Evolutionary conservation across 2,329 filamentous ascomycete genomes (phyloP), one percentile per base, ranked within the genome.

Genomic region (Seiridium cupressi): DNA sequence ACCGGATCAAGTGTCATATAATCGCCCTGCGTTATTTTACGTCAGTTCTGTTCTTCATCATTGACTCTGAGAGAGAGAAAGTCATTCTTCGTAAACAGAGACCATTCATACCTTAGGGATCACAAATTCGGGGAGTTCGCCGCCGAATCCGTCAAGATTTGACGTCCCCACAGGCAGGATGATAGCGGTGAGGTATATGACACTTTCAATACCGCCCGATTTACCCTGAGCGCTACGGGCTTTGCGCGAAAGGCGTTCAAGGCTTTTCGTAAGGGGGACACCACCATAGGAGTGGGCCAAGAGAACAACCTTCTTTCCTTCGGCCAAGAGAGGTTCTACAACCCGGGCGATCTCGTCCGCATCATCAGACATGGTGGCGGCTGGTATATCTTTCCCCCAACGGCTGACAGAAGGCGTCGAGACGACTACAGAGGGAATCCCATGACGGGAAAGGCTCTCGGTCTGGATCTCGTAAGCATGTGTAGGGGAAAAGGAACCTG

Each of bases 121-220:
- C 18, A 26, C 18, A 26, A 26, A 26, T 26, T 26, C 18, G 18
- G 18, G 18, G 18, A 26, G 18, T 26, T 26, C 18, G 18, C 18
- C 18, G 18, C 18, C 18, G 18, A 26, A 26, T 26, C 18, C 53
- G 8, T n/a, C n/a, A 6, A 40, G n/a, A 13, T 44, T 44, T 1
- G 36, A 44, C 10, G 36, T 40, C 38, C 32, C 26, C 2, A 55
- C 53, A 11, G 26, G 32, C 26, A 26, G 11, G 11, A 73, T 56
- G 13, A 73, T 40, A 11, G 65, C 65, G 1, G 70, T 69, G 61
- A 67, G 68, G 58, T 76, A 77, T 5, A 65, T 73, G 18, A 69
- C 61, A 59, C 66, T 69, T 3, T 73, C 62, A 3, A 80, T 64
- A 0, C 76, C 76, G 1, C 77, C 78, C 56, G 69, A 72, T 60